Base-by-base conservation (phyloP, 1,284 basidiomycete species). In the Flammula alnicola region DNA sequence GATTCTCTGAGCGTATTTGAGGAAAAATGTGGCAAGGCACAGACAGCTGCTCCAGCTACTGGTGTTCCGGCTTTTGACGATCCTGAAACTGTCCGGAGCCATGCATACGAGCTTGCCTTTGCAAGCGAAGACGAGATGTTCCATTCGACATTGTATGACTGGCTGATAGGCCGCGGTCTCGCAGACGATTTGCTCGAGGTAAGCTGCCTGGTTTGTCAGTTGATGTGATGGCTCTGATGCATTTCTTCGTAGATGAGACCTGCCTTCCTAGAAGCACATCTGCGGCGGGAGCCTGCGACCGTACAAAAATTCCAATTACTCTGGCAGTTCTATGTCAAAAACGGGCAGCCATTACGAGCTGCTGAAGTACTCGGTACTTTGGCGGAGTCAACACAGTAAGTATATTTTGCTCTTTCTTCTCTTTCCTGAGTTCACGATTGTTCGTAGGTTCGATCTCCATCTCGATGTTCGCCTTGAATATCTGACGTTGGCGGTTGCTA, bases 301-400 rank as follows among this genome's bases (percentile, higher is more conserved):
- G 82, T 88, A 8, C 79, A 90, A 58, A 92, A 96, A 65, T 88
- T 86, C 61, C 93, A 99, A 63, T 70, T 99, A 5, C 73, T 99
- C 3, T 99, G 97, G 96, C 93, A 98, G 64, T 96, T 91, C 71
- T 97, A 98, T 64, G 93, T 96, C 41, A 92, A 95, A 62, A 88
- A 91, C 60, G 89, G 91, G 0, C 87, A 93, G 57, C 89, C 89
- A 44, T 68, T 93, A 37, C 79, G 86, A 31, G 96, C 97, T 1
- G 95, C 96, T 2, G 86, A 91, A 64, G 88, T 97, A 2, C 81
- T 99, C 40, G 81, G 81, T n/a, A 78, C 83, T 19, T 74, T 99
- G 42, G 96, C 97, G 19, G 90, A 94, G 57, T 88, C 93, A n/a
- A 79, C 79, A 2, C 80, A 89, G 90, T 96, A 58, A 62, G 90